Base-by-base conservation (phyloP, 768 basidiomycete species). In the Tricholoma sp. region DNA sequence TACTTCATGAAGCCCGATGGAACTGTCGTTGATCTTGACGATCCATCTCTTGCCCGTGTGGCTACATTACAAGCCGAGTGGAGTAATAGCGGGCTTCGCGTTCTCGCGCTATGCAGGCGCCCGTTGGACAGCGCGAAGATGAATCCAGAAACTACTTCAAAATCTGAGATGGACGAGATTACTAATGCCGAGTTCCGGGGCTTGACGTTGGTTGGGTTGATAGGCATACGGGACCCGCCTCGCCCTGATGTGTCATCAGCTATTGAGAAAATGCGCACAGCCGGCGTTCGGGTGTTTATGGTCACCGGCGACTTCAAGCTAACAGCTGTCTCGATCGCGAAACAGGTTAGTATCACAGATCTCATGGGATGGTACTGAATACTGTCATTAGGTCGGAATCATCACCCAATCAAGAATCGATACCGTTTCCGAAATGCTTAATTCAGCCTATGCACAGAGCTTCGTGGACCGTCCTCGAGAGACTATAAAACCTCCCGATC, bases 281-380 rank as follows among this genome's bases (percentile, higher is more conserved):
- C 84, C 7, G 83, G 83, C 4, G 80, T 86, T 48, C 75, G 84
- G 10, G 81, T 86, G 63, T 79, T 80, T 61, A 82, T 88, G 73
- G 82, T 87, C 54, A 81, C 81, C 7, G 79, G 79, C 51, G 80
- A 89, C 72, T 72, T 86, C 65, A 76, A 81, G 29, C 70, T 78
- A 12, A 88, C 85, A 0, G 84, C 83, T 0, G 72, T 78, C 3
- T 82, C 86, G 0, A 86, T 88, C 57, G 85, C 85, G 9, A 70
- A 74, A 10, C 81, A 84, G 59, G 82, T 81, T n/a, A 79, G 84
- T 24, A 82, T 84, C 45, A 74, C 78, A 76, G 34, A 52, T 56
- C 6, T n/a, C 24, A 28, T 29, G 4, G 24, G 28, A 5, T 29
- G 31, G 6, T 29, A 9, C 17, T 31, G 3, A 48, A n/a, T 11